Evolutionary conservation across 345 rosid genomes (phyloP), one percentile per base, ranked within the genome.

Genomic region (Pistacia integerrima): DNA sequence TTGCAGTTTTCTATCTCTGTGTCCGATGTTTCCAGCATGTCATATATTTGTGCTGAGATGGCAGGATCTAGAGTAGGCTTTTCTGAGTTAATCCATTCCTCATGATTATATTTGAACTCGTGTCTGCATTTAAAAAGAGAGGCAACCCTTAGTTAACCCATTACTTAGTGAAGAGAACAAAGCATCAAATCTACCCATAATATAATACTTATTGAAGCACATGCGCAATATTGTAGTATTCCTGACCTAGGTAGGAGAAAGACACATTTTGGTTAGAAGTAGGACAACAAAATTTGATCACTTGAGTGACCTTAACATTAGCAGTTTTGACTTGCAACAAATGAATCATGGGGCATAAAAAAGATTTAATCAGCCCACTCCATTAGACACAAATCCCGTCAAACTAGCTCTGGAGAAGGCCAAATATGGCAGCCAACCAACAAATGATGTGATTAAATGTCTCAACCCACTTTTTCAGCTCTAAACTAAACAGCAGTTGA

Each of bases 11-110:
- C 97, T 76, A 88, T 65, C 70, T 89, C 93, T 55, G 79, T 71
- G 38, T 81, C 88, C 41, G 85, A 76, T 69, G 80, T 70, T 78
- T 86, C 92, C 33, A 75, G 22, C 28, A 36, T 57, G 76, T 89
- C 93, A 76, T 77, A 10, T 77, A 91, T 41, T 73, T 89, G 87
- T 38, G 88, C 73, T 44, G 82, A 86, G 78, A 90, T 74, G 38
- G 79, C 64, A 67, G 93, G 83, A 82, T 89, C 94, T 63, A 93
- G 85, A 76, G 80, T 80, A 67, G 97, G 98, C 83, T 92, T 96
- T 67, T 77, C 93, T 8, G 83, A 68, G 46, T 84, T 80, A 69
- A 96, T 86, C 99, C 99, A 94, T 56, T 88, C 94, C 28, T 76
- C 85, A 75, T 96, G 97, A 79, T 79, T 82, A 62, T 55, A 41